Percentiles rank a stretch among this genome's conserved stretches.
Evolutionary conservation across 495 filamentous ascomycete genomes (phyloP).

Genomic region (Penicillium daleae): DNA sequence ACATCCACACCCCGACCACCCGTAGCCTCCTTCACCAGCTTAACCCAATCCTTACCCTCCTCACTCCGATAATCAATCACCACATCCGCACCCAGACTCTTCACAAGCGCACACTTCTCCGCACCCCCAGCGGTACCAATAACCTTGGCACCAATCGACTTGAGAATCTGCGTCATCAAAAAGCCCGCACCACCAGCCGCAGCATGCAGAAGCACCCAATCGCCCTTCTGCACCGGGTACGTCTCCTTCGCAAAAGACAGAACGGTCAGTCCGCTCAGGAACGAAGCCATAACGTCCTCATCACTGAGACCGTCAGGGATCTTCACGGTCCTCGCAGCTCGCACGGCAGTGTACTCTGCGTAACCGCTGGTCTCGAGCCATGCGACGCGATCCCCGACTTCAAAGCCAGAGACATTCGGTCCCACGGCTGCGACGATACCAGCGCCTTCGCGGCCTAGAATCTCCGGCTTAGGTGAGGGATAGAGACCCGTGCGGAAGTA

Average conservation of each 20-base stretch:
- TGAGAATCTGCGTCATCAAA: constrained; percentile 76
- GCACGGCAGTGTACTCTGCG: constrained; percentile 74
- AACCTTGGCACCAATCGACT: constrained; percentile 70
- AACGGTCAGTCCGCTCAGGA: constrained; percentile 87
- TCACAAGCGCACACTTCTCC: constrained; percentile 74
- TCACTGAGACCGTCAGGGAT: constrained; percentile 67
- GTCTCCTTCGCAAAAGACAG: constrained; percentile 80
- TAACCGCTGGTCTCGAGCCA: constrained; percentile 68
- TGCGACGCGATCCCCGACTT: constrained; percentile 68
- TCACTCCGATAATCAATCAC: constrained; percentile 73
- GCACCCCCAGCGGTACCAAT: constrained; percentile 81
- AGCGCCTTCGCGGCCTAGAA: constrained; percentile 83
- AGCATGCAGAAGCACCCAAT: constrained; percentile 88
- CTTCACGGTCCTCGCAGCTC: constrained; percentile 58
- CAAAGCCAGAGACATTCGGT: constrained; percentile 50
- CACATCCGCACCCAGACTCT: constrained; percentile 68
- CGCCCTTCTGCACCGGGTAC: constrained; percentile 70
- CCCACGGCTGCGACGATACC: constrained; percentile 63
- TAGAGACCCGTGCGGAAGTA: constrained; percentile 95
- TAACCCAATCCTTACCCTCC: constrained; percentile 65
- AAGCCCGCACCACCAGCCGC: constrained; percentile 88
- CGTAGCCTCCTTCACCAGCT: constrained; percentile 70
- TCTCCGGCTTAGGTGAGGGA: constrained; percentile 71
- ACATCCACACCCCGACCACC: constrained; percentile 70
- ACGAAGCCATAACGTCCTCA: constrained; percentile 65